phyloP scores from a whole-genome alignment of 1,284 basidiomycete genomes.

The Pisolithus thermaeus region DNA sequence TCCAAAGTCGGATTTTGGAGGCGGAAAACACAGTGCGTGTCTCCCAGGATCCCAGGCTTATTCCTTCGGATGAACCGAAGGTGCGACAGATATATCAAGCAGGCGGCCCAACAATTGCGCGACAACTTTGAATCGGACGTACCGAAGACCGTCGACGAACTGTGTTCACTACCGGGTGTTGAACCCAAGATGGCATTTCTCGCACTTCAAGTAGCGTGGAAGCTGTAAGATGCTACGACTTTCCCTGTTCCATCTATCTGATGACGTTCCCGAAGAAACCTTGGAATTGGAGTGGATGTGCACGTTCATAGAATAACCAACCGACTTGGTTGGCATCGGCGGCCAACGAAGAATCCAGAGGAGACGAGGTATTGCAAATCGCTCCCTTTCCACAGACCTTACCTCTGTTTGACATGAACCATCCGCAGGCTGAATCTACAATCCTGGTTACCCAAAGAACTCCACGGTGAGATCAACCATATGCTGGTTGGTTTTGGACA shows the following conservation, averaged over 20 bases:
- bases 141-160: constrained; percentile 79
- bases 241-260: not conserved
- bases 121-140: constrained; percentile 77
- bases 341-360: constrained; percentile 81
- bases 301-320: constrained; percentile 96
- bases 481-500: constrained; percentile 93
- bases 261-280: constrained; percentile 49
- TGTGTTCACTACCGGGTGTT: constrained; percentile 81
- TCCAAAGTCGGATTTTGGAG: constrained; percentile 93
- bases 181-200: constrained; percentile 94
- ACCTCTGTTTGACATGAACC: not conserved
- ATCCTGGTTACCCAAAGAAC: constrained; percentile 81
- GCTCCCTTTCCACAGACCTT: not conserved
- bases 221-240: constrained; percentile 47
- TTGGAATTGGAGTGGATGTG: constrained; percentile 93
- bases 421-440: constrained; percentile 73
- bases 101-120: constrained; percentile 60
- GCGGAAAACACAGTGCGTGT: constrained; percentile 68
- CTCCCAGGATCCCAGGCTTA: not conserved
- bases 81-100: constrained; percentile 60
- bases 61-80: not conserved
- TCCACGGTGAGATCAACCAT: constrained; percentile 82
- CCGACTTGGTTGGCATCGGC: constrained; percentile 85
- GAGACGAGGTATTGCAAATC: constrained; percentile 60
- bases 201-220: constrained; percentile 80